Percentiles rank a stretch among this genome's conserved stretches.
Evolutionary conservation across 305 asterid species (phyloP).

Genomic region (Nicotiana rustica): DNA sequence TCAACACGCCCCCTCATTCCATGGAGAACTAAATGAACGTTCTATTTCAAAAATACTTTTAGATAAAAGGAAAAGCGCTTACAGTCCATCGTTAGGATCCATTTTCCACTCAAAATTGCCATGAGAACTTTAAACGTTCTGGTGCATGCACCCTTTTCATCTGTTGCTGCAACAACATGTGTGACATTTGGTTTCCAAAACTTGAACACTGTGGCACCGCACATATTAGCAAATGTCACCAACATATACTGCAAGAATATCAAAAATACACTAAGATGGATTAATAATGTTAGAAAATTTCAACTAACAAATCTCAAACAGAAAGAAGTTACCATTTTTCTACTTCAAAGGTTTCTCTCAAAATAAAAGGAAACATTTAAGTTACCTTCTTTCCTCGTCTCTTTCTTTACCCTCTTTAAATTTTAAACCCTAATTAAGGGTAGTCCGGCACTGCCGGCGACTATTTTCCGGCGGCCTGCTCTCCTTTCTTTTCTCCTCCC

Average conservation of each 20-base stretch:
- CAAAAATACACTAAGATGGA: constrained; percentile 40
- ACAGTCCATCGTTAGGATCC: constrained; percentile 87
- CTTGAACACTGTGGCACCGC: constrained; percentile 78
- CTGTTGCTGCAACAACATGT: constrained; percentile 85
- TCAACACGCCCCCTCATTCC: not conserved
- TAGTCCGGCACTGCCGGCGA: too few relatives aligned
- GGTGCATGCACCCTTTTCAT: constrained; percentile 81
- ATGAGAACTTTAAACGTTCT: constrained; percentile 88
- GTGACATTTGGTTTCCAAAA: constrained; percentile 78
- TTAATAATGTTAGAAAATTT: constrained; percentile 25
- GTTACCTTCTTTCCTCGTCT: too few relatives aligned
- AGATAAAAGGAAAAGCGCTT: constrained; percentile 46
- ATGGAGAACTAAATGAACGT: constrained; percentile 27
- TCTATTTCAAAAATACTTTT: not conserved
- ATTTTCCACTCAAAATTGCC: constrained; percentile 86
- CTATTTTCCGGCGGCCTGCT: too few relatives aligned
- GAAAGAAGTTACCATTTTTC: constrained; percentile 25
- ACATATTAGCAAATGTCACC: constrained; percentile 58
- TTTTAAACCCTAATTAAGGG: too few relatives aligned
- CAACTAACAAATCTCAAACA: constrained; percentile 12
- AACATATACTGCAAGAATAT: constrained; percentile 57
- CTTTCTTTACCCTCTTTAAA: too few relatives aligned
- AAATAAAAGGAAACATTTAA: constrained; percentile 5
- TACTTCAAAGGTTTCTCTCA: not conserved
- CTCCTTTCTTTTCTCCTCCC: too few relatives aligned